A percentile compares a stretch with the other conserved stretches of the same genome.
Conservation (phyloP, 164 flowering plant genomes). For the Vitis rotundifolia region DNA sequence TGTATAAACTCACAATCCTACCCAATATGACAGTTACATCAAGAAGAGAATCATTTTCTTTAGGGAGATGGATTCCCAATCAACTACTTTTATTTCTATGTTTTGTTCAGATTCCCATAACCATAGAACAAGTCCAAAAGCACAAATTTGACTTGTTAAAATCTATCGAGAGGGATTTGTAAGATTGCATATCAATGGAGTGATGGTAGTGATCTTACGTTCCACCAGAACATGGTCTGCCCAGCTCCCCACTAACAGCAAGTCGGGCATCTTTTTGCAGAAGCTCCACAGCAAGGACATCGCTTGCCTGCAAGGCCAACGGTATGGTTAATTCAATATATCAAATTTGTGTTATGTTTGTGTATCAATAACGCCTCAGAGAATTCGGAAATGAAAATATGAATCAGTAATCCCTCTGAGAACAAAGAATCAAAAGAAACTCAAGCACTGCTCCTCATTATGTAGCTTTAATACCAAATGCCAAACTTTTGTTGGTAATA, state of each 20-base stretch:
- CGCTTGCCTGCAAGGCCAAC: constrained; percentile 71
- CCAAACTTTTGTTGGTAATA: neutral
- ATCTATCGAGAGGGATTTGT: neutral
- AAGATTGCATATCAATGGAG: neutral
- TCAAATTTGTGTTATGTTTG: no score
- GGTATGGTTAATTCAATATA: no score
- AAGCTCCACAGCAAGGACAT: constrained; percentile 96
- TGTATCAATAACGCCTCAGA: no score
- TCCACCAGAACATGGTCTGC: constrained; percentile 90
- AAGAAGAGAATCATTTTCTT: no score
- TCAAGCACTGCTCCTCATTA: neutral
- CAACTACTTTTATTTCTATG: no score
- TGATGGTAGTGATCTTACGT: constrained; percentile 52
- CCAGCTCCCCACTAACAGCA: constrained; percentile 82
- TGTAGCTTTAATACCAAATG: neutral
- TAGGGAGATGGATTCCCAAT: no score
- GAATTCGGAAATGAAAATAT: no score
- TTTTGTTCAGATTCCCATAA: no score
- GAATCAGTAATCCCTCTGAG: no score
- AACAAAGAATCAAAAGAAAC: neutral
- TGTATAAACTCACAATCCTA: no score
- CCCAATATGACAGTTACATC: no score
- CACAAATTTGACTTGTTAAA: neutral
- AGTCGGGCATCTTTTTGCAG: constrained; percentile 94
- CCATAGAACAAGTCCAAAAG: neutral